phyloP scores from a whole-genome alignment of 495 filamentous ascomycete species.

The Friedmanniomyces simplex region DNA sequence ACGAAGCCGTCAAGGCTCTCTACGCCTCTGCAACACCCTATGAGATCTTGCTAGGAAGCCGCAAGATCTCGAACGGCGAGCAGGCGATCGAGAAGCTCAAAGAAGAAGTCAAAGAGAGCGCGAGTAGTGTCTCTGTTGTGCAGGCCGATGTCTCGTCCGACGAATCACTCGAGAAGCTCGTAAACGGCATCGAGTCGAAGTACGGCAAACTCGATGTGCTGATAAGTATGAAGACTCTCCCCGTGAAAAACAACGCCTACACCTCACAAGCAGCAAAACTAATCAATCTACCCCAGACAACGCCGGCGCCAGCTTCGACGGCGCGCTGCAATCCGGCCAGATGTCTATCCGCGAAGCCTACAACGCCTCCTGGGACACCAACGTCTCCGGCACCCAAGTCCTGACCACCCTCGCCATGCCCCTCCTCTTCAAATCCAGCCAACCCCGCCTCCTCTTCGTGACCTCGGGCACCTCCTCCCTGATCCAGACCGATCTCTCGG shows the following conservation, averaged over 20 bases:
- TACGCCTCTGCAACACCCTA: conserved; percentile 24
- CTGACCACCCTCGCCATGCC: conserved; percentile 38
- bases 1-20: conserved; percentile 31
- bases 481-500: conserved; percentile 27
- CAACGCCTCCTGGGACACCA: conserved; percentile 39
- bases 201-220: conserved; percentile 25
- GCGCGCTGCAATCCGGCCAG: conserved; percentile 24
- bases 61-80: conserved; percentile 27
- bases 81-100: conserved; percentile 26
- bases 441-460: conserved; percentile 40
- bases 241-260: too few species aligned
- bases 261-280: too few species aligned
- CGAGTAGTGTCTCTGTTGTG: conserved; percentile 23
- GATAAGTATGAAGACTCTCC: conserved; percentile 10
- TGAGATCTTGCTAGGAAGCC: conserved; percentile 29
- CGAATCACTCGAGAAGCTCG: conserved; percentile 29
- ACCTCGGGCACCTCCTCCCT: conserved; percentile 41
- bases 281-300: conserved; percentile 12
- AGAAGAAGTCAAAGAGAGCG: conserved; percentile 19
- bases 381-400: conserved; percentile 42
- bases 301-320: conserved; percentile 25
- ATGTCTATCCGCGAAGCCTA: conserved; percentile 36
- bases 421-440: conserved; percentile 38
- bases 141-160: conserved; percentile 30
- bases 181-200: conserved; percentile 22